Conservation (phyloP, 371 early-diverging fungal genomes). For the Modicella reniformis region DNA sequence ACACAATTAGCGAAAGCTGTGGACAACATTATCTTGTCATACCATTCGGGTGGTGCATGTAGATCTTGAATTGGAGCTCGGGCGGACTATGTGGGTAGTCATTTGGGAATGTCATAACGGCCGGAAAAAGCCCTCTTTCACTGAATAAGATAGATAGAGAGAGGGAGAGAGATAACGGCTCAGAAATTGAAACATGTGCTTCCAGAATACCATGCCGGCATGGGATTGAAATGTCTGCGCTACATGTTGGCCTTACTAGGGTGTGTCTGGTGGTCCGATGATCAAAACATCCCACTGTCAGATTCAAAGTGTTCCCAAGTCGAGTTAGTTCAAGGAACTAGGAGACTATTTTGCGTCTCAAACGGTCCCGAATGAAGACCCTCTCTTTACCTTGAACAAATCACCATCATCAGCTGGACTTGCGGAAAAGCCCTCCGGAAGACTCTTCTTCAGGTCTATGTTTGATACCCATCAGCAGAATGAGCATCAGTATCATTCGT, state of each 20-base stretch:
- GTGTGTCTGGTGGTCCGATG: constrained; percentile 89
- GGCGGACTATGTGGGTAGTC: constrained; percentile 88
- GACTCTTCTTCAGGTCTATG: constrained; percentile 74
- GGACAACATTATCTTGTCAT: constrained; percentile 17
- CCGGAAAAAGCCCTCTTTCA: constrained; percentile 94
- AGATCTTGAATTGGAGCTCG: constrained; percentile 79
- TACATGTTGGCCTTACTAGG: constrained; percentile 67
- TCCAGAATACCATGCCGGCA: too few relatives aligned
- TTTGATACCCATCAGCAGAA: background rate
- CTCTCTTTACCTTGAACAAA: constrained; percentile 71
- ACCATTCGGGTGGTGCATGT: constrained; percentile 89
- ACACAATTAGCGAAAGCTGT: background rate
- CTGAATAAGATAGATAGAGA: constrained; percentile 32
- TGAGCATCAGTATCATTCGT: background rate
- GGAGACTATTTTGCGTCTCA: background rate
- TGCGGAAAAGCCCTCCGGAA: constrained; percentile 86
- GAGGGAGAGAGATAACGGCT: background rate
- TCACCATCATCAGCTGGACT: constrained; percentile 74
- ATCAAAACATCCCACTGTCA: constrained; percentile 86
- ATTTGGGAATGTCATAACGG: constrained; percentile 83
- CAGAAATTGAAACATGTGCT: too few relatives aligned
- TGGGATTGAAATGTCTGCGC: background rate
- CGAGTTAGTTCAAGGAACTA: background rate
- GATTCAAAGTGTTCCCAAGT: background rate
- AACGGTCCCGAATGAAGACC: background rate